A percentile compares a stretch with the other conserved stretches of the same genome.
Evolutionary conservation across 2,329 filamentous ascomycete species (phyloP).

Genomic region (Talaromyces atroroseus): DNA sequence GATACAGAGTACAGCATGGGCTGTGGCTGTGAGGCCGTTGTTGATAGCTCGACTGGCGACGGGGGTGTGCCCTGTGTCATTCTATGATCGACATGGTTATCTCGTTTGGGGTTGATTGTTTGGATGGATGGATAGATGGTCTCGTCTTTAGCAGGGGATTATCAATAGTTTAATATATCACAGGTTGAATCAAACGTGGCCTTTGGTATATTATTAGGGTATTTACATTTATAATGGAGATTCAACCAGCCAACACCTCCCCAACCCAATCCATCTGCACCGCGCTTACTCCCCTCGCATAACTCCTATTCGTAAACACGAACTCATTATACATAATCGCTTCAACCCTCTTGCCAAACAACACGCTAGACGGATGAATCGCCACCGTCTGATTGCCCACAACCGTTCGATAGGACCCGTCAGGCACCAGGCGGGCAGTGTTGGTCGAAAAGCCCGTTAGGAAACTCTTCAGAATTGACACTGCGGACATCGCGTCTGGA

Average conservation of each 20-base stretch:
- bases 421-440: slow-evolving; percentile 54
- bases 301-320: slow-evolving; percentile 60
- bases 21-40: neutral
- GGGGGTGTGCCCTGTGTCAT: neutral
- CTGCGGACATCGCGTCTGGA: slow-evolving; percentile 28
- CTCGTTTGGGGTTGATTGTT: neutral
- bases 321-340: slow-evolving; percentile 62
- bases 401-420: slow-evolving; percentile 58
- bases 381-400: slow-evolving; percentile 57
- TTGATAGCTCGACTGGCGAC: neutral
- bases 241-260: slow-evolving; percentile 35
- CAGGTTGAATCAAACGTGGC: neutral
- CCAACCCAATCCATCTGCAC: slow-evolving; percentile 59
- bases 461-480: slow-evolving; percentile 53
- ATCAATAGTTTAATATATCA: neutral
- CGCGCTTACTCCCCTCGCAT: slow-evolving; percentile 57
- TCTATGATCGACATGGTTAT: neutral
- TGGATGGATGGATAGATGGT: neutral
- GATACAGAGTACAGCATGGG: neutral
- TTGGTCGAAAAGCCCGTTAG: slow-evolving; percentile 56
- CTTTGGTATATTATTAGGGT: too few species aligned
- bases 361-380: slow-evolving; percentile 57
- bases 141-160: neutral
- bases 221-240: neutral
- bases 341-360: slow-evolving; percentile 57